These are phyloP conservation scores for Coleophoma cylindrospora DNA, from an alignment of 2,329 filamentous ascomycete species.

Conservation along the genomic window DNA sequence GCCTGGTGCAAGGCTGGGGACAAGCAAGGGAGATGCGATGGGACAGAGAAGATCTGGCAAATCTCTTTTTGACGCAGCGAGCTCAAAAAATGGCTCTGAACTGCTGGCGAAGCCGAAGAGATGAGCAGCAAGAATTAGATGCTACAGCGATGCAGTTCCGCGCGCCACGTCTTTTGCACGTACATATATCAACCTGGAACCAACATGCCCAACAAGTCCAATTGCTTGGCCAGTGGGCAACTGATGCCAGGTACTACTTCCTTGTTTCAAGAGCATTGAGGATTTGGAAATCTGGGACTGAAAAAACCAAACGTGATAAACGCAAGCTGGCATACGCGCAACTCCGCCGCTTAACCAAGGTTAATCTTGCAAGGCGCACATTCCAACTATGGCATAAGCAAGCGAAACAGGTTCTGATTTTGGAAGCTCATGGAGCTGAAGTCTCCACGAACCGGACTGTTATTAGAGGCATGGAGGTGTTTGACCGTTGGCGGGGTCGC, in stretches of 20 bases:
- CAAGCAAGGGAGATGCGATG: conserved; percentile 17
- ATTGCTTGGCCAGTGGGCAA: conserved; percentile 16
- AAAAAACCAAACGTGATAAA: conserved; percentile 22
- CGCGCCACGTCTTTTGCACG: conserved; percentile 13
- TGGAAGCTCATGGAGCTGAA: conserved; percentile 21
- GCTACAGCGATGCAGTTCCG: conserved; percentile 13
- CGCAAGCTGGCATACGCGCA: conserved; percentile 22
- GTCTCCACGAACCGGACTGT: conserved; percentile 17
- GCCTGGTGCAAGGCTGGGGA: conserved; percentile 32
- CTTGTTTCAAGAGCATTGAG: conserved; percentile 19
- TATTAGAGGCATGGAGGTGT: conserved; percentile 21
- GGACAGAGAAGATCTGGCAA: conserved; percentile 18
- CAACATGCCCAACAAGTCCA: conserved; percentile 13
- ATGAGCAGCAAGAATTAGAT: conserved; percentile 13
- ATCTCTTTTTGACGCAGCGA: conserved; percentile 15
- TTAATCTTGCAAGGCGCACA: conserved; percentile 19
- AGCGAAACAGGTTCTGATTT: conserved; percentile 16
- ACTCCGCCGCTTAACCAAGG: conserved; percentile 23
- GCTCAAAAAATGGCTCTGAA: conserved; percentile 14
- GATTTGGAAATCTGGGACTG: conserved; percentile 22
- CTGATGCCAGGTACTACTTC: conserved; percentile 25
- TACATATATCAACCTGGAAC: conserved; percentile 14
- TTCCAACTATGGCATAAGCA: conserved; percentile 19
- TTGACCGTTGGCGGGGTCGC: conserved; percentile 24
- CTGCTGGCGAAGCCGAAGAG: conserved; percentile 17